Evolutionary conservation across 306 rosid genomes (phyloP), one percentile per base, ranked within the genome.

Genomic region (Medicago lupulina): DNA sequence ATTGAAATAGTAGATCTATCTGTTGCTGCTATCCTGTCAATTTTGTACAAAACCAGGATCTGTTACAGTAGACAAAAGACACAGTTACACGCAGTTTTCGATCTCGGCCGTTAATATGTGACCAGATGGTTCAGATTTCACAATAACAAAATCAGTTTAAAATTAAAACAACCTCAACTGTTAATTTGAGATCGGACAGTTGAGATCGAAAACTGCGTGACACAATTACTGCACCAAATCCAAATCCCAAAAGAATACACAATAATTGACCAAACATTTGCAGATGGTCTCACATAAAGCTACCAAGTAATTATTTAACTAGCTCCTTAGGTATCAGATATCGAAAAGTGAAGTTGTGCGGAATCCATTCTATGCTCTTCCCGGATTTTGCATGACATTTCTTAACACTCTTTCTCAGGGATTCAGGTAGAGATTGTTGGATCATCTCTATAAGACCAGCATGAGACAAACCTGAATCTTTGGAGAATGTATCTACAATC

Each of bases 311-410:
- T 88, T 76, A 93, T 71, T 80, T 86, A 16, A 82, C 75, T 50
- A 89, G 83, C 80, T 95, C 92, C 77, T 89, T 95, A 9, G 87
- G 89, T 46, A 95, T 89, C 61, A 95, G 89, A 80, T 92, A 95
- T 81, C 98, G 90, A 69, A 95, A 95, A 36, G 88, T 59, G 16
- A 87, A 95, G 75, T 89, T 90, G 78, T 89, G 97, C 10, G 97
- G 90, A 79, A 89, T 78, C 91, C 91, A 95, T 67, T 89, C 89
- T 4, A 95, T 82, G 84, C 47, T 75, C 78, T 90, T 89, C 12
- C 82, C 77, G 5, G 89, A 83, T 67, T 90, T 95, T 7, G 86
- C 84, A 25, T 76, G 83, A 58, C 72, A 73, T 63, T 82, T 85
- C 79, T 87, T 87, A 16, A 89, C 14, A 43, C 83, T 74, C 81